Evolutionary conservation across 805 yeast species (phyloP), one percentile per base, ranked within the genome.

Genomic region (Danielozyma ontarioensis): DNA sequence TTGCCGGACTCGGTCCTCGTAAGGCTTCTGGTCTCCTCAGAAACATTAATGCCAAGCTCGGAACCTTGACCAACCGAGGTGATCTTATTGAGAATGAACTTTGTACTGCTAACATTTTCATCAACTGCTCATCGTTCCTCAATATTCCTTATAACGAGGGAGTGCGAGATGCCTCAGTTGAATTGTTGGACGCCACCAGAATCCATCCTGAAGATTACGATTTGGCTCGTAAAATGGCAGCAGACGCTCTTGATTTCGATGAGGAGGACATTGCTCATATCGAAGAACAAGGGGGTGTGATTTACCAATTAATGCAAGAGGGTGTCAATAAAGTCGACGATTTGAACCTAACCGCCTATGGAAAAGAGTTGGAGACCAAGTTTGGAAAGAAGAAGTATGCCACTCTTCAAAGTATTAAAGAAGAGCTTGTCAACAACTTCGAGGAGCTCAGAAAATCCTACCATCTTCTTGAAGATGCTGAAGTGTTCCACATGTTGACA

Each of bases 181-280:
- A 90, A 50, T 68, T 83, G 27, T 70, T 93, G 45, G 99, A 93
- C 57, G 89, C 93, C 32, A 93, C 98, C 0, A 76, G 98, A 63
- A 88, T 93, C 29, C 99, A 93, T 50, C 97, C 97, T 5, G 97
- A 93, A 59, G 99, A 93, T 62, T 93, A 93, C 56, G 95, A 86
- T 43, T 70, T 93, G 46, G 97, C 97, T 3, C 77, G 93, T 32
- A 93, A 93, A 57, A 93, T 93, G 89, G 97, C 97, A 5, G 93
- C 96, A 2, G 98, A 93, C 66, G 97, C 98, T 2, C 71, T 93
- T 44, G 98, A 90, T 55, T 73, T 89, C 43, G 96, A 88, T 48
- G 98, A 94, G 50, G 97, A 90, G 57, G 96, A 88, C 44, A 70
- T 85, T 50, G 82, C 80, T 2, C 89, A 82, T 36, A 57, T 81